Evolutionary conservation across 2,329 filamentous ascomycete genomes (phyloP), one percentile per base, ranked within the genome.

Genomic region (Trichoderma afroharzianum): DNA sequence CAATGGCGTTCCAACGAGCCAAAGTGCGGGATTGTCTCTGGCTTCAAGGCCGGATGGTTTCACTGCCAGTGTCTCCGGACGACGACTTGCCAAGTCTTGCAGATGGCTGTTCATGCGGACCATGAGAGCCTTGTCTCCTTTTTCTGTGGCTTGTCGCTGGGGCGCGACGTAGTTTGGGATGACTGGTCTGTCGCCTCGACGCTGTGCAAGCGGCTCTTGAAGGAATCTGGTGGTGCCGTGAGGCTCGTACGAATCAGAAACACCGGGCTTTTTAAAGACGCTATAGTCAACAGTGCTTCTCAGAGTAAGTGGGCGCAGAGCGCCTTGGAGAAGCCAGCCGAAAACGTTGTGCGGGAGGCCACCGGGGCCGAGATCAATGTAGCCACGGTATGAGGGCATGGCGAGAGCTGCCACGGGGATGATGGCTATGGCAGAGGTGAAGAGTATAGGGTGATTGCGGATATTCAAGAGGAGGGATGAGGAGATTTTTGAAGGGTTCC

Each of bases 331-430:
- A 0, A 83, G 76, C 81, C 82, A 86, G 36, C 84, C 84, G 24
- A 77, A 36, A 32, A 81, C 32, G 70, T 84, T 83, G 74, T 83
- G 78, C 0, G 84, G 83, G 0, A 84, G 71, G 18, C 84, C 84
- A 71, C 84, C 83, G 4, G 78, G 80, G 15, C 84, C 84, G 36
- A 86, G 79, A 1, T 81, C 80, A 18, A 83, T 78, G 75, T 78
- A 86, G 62, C 77, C 78, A 4, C 74, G 77, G 77, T 86, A 86
- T 75, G 77, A 79, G 47, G 73, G 69, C 58, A 75, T 62, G 24
- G 76, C 74, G 67, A 79, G 77, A 6, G 76, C 73, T 3, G n/a
- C 39, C 24, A 72, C 9, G 14, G 70, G 70, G 18, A 62, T 14
- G 12, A 63, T 30, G 8, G 57, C 64, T 9, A 69, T n/a, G n/a